phyloP scores from a whole-genome alignment of 177 flowering plant genomes.

The Telopea speciosissima region DNA sequence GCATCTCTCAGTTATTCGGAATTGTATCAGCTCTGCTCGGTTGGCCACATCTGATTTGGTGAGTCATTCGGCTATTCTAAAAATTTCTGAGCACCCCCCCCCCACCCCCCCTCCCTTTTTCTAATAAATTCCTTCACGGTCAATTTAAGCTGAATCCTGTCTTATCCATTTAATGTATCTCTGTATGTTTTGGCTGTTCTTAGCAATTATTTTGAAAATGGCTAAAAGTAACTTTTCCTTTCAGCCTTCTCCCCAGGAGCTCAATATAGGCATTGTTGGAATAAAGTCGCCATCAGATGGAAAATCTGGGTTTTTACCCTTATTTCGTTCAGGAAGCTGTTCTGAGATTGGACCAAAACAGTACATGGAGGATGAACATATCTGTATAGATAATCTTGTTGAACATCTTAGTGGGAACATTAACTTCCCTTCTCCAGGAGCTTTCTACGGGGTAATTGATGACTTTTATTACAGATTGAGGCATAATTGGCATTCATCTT shows the following conservation, averaged over 20 bases:
- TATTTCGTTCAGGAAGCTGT: slow-evolving; percentile 80
- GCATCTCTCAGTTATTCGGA: slow-evolving; percentile 44
- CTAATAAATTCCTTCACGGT: background rate
- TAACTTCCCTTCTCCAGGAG: slow-evolving; percentile 55
- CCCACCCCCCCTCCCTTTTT: too few relatives aligned
- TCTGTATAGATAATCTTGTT: slow-evolving; percentile 59
- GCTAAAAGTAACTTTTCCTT: background rate
- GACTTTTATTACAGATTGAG: background rate
- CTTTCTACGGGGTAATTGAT: slow-evolving; percentile 72
- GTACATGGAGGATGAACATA: slow-evolving; percentile 81
- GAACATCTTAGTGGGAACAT: slow-evolving; percentile 43
- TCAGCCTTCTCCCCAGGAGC: slow-evolving; percentile 31
- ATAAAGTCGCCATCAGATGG: slow-evolving; percentile 36
- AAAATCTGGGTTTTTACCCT: slow-evolving; percentile 44
- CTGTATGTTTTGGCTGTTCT: background rate
- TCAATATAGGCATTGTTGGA: slow-evolving; percentile 24
- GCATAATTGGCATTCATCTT: background rate
- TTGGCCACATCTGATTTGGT: slow-evolving; percentile 37
- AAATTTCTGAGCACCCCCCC: too few relatives aligned
- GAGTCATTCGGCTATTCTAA: slow-evolving; percentile 8
- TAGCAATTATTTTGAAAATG: background rate
- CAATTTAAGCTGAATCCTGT: background rate
- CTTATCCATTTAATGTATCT: background rate
- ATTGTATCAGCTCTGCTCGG: slow-evolving; percentile 52
- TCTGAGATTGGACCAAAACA: slow-evolving; percentile 77